A percentile compares a stretch with the other conserved stretches of the same genome.
Evolutionary conservation across 352 stramenopile species (phyloP).

Genomic region (Globisporangium apiculatum): DNA sequence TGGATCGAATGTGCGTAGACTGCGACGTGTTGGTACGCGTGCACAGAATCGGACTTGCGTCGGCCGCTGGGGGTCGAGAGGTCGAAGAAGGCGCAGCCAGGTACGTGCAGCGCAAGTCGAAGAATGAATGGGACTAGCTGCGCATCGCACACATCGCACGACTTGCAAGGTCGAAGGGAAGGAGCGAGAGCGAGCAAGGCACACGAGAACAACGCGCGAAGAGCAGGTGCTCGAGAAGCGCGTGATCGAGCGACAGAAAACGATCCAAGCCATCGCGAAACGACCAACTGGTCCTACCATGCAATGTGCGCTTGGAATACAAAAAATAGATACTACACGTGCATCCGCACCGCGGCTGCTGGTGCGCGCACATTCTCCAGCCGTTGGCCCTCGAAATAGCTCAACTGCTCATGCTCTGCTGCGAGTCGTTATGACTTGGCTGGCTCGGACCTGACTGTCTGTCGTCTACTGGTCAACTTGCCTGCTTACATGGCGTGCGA

Average conservation of each 20-base stretch:
- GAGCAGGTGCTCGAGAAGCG: background rate
- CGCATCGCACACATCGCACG: too few species aligned
- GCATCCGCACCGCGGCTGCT: too few species aligned
- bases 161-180: background rate
- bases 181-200: too few species aligned
- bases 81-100: constrained; percentile 10
- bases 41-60: constrained; percentile 7
- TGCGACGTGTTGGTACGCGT: background rate
- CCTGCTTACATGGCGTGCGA: too few species aligned
- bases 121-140: constrained; percentile 9
- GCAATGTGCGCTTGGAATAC: background rate
- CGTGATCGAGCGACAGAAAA: background rate
- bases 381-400: background rate
- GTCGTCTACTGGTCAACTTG: too few species aligned
- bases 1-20: constrained; percentile 2
- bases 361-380: background rate
- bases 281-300: constrained; percentile 8
- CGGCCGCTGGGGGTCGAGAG: background rate
- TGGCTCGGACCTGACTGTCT: too few species aligned
- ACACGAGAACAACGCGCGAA: too few species aligned
- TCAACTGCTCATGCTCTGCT: background rate
- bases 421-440: too few species aligned
- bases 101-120: constrained; percentile 15
- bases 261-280: constrained; percentile 13
- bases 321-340: background rate